Evolutionary conservation across 169 alveolate genomes (phyloP).

Genomic region (Prorocentrum cordatum): DNA sequence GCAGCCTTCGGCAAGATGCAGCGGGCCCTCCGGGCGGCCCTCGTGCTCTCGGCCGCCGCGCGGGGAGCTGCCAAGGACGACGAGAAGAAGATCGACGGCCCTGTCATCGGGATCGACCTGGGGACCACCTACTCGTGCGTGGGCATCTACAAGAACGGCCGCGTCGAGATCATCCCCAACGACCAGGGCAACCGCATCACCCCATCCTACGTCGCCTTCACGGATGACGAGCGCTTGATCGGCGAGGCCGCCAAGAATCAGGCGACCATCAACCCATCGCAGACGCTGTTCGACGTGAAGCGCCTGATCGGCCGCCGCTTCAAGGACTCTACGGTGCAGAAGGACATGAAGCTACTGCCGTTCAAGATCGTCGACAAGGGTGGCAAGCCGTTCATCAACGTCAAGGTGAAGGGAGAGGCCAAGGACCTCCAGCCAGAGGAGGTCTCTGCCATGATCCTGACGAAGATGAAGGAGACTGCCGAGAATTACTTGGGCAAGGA

Average conservation of each 20-base stretch:
- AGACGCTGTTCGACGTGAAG: constrained; percentile 96
- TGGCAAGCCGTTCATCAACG: constrained; percentile 91
- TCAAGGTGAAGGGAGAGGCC: constrained; percentile 81
- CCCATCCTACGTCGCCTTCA: constrained; percentile 96
- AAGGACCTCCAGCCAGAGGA: constrained; percentile 94
- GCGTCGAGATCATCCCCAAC: constrained; percentile 95
- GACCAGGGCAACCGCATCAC: constrained; percentile 94
- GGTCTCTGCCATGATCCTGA: constrained; percentile 94
- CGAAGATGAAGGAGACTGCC: constrained; percentile 83
- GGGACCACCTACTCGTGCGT: constrained; percentile 87
- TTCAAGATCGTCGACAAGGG: constrained; percentile 88
- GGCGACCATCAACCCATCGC: constrained; percentile 94
- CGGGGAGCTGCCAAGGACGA: no score
- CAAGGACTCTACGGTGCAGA: constrained; percentile 91
- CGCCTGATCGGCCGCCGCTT: constrained; percentile 96
- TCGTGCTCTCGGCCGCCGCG: no score
- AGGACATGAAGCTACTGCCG: constrained; percentile 93
- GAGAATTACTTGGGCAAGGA: constrained; percentile 92
- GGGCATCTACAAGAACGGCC: constrained; percentile 94
- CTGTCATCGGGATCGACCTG: constrained; percentile 31
- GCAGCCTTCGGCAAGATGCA: no score
- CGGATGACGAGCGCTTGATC: constrained; percentile 89
- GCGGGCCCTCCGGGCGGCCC: no score
- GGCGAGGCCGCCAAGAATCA: constrained; percentile 99
- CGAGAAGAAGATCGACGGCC: constrained; percentile 60